Evolutionary conservation across 805 yeast genomes (phyloP), one percentile per base, ranked within the genome.

Genomic region (Metschnikowia kofuensis): DNA sequence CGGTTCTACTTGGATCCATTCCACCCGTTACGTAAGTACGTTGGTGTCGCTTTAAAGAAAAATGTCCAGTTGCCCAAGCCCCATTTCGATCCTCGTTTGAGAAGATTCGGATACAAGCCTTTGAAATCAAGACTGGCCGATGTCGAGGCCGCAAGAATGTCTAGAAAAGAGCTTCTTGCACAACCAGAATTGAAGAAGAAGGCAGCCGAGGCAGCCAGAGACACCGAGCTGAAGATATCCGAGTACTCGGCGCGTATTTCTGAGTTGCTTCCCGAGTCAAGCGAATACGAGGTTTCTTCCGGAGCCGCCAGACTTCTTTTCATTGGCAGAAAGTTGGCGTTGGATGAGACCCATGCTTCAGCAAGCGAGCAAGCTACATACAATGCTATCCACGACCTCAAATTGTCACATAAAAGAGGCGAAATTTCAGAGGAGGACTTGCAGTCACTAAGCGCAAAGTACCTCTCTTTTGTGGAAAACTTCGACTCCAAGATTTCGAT

Each of bases 1-100:
- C 80, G 95, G 54, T 94, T 81, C 69, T 94, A 94, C 68, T 72
- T 85, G 52, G 97, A 94, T 72, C 98, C 99, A 6, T 94, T 94
- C 77, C 98, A 94, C 63, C 97, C 98, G 38, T 81, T 83, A 65
- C 83, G 97, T 64, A 86, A 84, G 63, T 89, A 88, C 63, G 87
- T 90, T 54, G 99, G 99, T 36, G 83, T 94, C 35, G 90, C 96
- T 0, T 75, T 94, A 44, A 72, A 70, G 35, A 76, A 77, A 50
- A 86, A 83, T 1, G 68, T 79, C 34, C 71, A 74, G 52, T 77
- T 92, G 35, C 99, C 99, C 38, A 83, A 89, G 13, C 87, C 92
- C 7, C 98, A 94, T 66, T 92, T 91, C 67, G 85, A 76, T n/a
- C 97, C 98, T 38, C 78, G 90, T 40, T 73, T 80, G 8, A 83